A percentile compares a stretch with the other conserved stretches of the same genome.
phyloP scores from a whole-genome alignment of 441 rosid genomes.

The Bocquillonia castaneifolia region DNA sequence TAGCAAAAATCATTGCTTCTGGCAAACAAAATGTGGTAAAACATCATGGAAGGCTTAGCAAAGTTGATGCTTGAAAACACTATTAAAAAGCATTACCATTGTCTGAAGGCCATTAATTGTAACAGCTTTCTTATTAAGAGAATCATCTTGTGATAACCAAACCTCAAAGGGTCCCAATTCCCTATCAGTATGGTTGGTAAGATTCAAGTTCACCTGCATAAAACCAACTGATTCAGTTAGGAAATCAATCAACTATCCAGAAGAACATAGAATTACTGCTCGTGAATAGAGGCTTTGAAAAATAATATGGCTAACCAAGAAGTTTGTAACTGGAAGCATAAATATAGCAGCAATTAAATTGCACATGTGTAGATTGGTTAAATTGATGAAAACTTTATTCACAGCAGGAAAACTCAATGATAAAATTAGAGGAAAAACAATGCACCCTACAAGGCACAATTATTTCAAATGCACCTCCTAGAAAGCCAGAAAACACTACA shows the following conservation, averaged over 20 bases:
- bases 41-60: neutral
- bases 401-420: neutral
- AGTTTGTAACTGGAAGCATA: neutral
- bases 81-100: slow-evolving; percentile 44
- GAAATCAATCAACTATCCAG: slow-evolving; percentile 19
- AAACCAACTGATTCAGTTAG: slow-evolving; percentile 23
- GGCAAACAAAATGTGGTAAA: neutral
- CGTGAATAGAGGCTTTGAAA: slow-evolving; percentile 10
- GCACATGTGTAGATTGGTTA: neutral
- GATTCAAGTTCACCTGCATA: slow-evolving; percentile 62
- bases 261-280: neutral
- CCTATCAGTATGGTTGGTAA: slow-evolving; percentile 68
- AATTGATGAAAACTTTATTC: neutral
- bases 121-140: slow-evolving; percentile 57
- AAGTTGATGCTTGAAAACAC: slow-evolving; percentile 10
- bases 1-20: neutral
- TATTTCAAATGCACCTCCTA: neutral
- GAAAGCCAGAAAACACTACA: neutral
- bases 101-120: slow-evolving; percentile 73
- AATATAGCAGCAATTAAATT: neutral
- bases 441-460: neutral
- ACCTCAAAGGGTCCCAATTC: slow-evolving; percentile 81
- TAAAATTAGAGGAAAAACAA: neutral
- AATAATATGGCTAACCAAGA: neutral
- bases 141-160: slow-evolving; percentile 55